Evolutionary conservation across 2,329 filamentous ascomycete species (phyloP).

Genomic region (Alternaria burnsii): DNA sequence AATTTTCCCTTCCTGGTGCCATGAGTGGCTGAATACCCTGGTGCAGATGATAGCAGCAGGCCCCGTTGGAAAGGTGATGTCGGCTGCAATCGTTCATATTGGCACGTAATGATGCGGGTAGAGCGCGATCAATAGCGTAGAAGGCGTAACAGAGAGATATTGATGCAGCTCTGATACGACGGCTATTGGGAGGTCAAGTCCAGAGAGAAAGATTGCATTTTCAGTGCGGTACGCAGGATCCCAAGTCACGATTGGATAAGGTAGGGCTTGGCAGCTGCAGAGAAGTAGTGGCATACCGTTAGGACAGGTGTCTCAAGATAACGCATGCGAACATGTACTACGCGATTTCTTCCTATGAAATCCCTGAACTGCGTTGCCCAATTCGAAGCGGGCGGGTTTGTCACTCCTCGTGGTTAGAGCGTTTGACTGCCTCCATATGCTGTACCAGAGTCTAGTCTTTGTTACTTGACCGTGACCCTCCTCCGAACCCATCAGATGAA

Average conservation of each 20-base stretch:
- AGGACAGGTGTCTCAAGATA: not conserved
- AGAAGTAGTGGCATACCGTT: not conserved
- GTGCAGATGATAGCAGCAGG: conserved; percentile 10
- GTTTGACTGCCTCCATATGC: no score
- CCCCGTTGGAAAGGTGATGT: conserved; percentile 11
- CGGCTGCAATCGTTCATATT: conserved; percentile 5
- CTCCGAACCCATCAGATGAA: no score
- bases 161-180: conserved; percentile 16
- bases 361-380: not conserved
- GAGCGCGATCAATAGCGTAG: conserved; percentile 9
- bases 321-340: conserved; percentile 6
- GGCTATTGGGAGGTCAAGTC: conserved; percentile 8
- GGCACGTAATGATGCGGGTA: not conserved
- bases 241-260: conserved; percentile 5
- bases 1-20: not conserved
- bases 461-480: no score
- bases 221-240: not conserved
- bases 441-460: no score
- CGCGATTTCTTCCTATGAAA: not conserved
- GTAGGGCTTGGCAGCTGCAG: not conserved
- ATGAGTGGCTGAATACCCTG: conserved; percentile 2
- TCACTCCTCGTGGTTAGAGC: conserved; percentile 5
- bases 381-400: conserved; percentile 13
- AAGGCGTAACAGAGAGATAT: conserved; percentile 1
- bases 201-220: not conserved